Conservation (phyloP, 371 early-diverging fungal species). For the Zychaea mexicana region DNA sequence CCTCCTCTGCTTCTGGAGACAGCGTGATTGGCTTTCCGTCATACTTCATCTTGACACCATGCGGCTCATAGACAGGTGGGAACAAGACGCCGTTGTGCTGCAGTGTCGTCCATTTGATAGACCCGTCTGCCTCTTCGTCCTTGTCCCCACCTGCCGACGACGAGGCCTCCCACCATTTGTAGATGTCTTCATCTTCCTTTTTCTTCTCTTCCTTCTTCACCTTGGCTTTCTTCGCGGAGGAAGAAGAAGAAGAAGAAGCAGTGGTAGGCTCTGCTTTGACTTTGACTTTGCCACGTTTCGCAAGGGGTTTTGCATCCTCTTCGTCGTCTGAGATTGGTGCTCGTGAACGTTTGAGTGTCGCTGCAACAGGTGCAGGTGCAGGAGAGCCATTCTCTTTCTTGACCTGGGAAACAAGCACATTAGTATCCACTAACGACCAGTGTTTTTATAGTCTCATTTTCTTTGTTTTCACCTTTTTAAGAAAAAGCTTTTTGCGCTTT, state of each 20-base stretch:
- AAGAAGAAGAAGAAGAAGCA: no score
- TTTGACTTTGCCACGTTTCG: conserved; percentile 23
- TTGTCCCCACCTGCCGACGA: conserved; percentile 30
- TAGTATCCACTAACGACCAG: not conserved
- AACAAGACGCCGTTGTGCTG: conserved; percentile 91
- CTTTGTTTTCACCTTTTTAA: not conserved
- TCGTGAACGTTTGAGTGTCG: not conserved
- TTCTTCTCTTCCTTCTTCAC: conserved; percentile 27
- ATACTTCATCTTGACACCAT: conserved; percentile 88
- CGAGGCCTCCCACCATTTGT: conserved; percentile 52
- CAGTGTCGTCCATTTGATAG: conserved; percentile 85
- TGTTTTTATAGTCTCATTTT: not conserved
- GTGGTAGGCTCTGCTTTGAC: conserved; percentile 26
- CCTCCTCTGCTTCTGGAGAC: conserved; percentile 88
- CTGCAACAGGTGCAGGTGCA: no score
- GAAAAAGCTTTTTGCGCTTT: conserved; percentile 13
- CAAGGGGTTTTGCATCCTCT: conserved; percentile 8
- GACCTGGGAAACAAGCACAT: not conserved
- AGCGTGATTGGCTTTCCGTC: conserved; percentile 77
- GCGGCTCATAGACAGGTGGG: conserved; percentile 92
- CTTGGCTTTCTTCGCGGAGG: conserved; percentile 21
- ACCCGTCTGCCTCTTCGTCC: conserved; percentile 58
- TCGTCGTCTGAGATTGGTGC: conserved; percentile 13
- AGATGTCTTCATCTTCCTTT: conserved; percentile 35
- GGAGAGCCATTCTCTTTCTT: conserved; percentile 10